These are phyloP conservation scores for Poterioochromonas sp. DNA, from an alignment of 352 stramenopile species.

Conservation along the genomic window DNA sequence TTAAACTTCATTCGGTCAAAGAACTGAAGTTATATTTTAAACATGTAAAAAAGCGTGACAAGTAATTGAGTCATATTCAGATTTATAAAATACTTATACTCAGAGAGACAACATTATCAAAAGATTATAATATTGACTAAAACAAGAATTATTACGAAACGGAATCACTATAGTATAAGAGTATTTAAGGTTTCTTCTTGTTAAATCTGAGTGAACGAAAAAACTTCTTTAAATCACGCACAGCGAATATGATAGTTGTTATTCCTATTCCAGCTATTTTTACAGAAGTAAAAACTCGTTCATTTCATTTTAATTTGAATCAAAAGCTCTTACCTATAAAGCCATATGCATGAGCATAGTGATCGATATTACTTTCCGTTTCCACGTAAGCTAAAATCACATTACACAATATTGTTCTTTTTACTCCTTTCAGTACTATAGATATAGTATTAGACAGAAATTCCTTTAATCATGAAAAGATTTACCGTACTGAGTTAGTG, in stretches of 20 bases:
- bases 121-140: too few species aligned
- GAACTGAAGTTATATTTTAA: too few species aligned
- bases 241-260: background rate
- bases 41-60: too few species aligned
- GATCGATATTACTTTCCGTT: background rate
- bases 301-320: background rate
- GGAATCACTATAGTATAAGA: too few species aligned
- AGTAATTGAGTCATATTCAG: too few species aligned
- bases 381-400: background rate
- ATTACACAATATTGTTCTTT: background rate
- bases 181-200: too few species aligned
- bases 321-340: background rate
- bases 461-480: background rate
- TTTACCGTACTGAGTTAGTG: background rate
- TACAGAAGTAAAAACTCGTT: background rate
- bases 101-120: too few species aligned
- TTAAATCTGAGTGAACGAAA: too few species aligned
- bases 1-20: too few species aligned
- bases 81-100: too few species aligned
- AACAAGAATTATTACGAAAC: too few species aligned
- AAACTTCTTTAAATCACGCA: background rate
- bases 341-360: background rate
- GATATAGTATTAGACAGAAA: background rate
- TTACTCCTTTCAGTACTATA: background rate
- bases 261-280: background rate